phyloP scores from a whole-genome alignment of 2,329 filamentous ascomycete genomes.

The Exophiala oligosperma region DNA sequence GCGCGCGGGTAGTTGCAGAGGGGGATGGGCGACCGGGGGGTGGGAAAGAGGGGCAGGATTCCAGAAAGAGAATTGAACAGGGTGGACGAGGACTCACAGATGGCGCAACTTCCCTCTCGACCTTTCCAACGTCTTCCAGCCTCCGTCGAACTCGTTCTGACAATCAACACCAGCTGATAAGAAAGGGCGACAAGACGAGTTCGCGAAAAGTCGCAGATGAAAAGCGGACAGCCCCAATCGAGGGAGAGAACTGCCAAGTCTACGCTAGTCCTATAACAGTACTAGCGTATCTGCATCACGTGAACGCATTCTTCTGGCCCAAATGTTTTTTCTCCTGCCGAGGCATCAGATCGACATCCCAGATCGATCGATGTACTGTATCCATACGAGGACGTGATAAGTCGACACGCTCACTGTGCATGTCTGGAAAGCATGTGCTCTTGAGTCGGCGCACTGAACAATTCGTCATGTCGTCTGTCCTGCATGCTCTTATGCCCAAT shows the following conservation, averaged over 20 bases:
- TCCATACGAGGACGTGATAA: too few species aligned
- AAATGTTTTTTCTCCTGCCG: too few species aligned
- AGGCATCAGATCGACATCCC: too few species aligned
- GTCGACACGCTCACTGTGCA: too few species aligned
- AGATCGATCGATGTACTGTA: too few species aligned
- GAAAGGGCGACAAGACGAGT: conserved; percentile 5
- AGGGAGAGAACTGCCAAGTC: background rate
- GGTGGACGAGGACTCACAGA: conserved; percentile 19
- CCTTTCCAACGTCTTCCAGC: conserved; percentile 30
- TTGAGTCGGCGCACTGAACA: background rate
- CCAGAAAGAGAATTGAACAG: background rate
- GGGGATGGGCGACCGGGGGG: conserved; percentile 5
- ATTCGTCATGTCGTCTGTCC: background rate
- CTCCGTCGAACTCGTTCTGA: conserved; percentile 24
- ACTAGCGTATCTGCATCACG: background rate
- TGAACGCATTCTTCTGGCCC: background rate
- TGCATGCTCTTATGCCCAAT: conserved; percentile 43
- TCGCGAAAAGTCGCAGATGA: background rate
- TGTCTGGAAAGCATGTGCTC: background rate
- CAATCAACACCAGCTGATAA: conserved; percentile 23
- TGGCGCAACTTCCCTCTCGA: conserved; percentile 29
- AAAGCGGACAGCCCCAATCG: conserved; percentile 1
- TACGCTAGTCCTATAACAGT: background rate
- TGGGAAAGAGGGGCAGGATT: conserved; percentile 3
- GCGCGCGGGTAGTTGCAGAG: conserved; percentile 24